A percentile compares a stretch with the other conserved stretches of the same genome.
phyloP scores from a whole-genome alignment of 495 filamentous ascomycete genomes.

The Penicillium diatomitis region DNA sequence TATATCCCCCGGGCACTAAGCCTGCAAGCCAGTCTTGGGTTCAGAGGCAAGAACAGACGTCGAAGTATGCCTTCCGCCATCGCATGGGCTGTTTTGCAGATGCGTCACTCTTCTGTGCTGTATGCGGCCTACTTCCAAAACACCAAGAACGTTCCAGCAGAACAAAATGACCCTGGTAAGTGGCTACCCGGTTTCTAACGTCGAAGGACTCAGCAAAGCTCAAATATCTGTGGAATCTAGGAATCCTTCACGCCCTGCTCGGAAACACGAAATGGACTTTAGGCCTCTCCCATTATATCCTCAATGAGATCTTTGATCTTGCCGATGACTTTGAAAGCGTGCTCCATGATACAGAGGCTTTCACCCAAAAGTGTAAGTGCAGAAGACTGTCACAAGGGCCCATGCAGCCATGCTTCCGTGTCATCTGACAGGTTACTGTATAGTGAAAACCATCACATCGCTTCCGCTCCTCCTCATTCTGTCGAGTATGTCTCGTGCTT shows the following conservation, averaged over 20 bases:
- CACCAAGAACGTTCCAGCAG: constrained; percentile 37
- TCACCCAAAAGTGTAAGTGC: constrained; percentile 35
- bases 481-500: constrained; percentile 62
- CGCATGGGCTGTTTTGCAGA: constrained; percentile 62
- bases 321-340: constrained; percentile 42
- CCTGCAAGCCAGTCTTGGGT: constrained; percentile 60
- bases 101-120: constrained; percentile 60
- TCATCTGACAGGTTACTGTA: no score
- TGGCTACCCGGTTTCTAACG: not conserved
- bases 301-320: constrained; percentile 57
- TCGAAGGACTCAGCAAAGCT: no score
- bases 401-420: no score
- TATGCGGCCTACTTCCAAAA: constrained; percentile 52
- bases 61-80: constrained; percentile 58
- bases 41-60: constrained; percentile 46
- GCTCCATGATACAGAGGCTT: constrained; percentile 30
- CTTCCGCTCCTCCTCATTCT: constrained; percentile 61
- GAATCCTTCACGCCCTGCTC: constrained; percentile 33
- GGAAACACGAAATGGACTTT: constrained; percentile 54
- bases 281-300: constrained; percentile 58
- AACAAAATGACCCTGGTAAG: constrained; percentile 57
- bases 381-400: no score
- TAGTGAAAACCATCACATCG: constrained; percentile 41
- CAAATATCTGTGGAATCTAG: constrained; percentile 7
- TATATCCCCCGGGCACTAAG: constrained; percentile 61